Conservation (phyloP, 2,329 filamentous ascomycete species). For the Cadophora gregata region DNA sequence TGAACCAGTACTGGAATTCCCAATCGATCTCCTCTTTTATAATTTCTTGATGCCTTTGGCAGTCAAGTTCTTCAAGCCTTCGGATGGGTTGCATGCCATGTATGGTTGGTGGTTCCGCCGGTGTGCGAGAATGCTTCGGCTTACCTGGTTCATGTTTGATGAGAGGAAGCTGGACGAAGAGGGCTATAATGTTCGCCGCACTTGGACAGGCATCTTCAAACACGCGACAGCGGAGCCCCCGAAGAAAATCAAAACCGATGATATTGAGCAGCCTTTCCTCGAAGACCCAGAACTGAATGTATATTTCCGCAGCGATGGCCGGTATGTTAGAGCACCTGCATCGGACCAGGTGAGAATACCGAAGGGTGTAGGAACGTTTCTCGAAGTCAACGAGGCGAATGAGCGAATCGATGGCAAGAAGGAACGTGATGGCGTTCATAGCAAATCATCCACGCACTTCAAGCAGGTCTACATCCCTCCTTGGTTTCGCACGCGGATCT, state of each 20-base stretch:
- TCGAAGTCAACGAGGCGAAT: constrained; percentile 74
- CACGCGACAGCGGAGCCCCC: constrained; percentile 45
- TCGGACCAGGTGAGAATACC: constrained; percentile 95
- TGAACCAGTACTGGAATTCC: constrained; percentile 91
- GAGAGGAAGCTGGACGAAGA: constrained; percentile 84
- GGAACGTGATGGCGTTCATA: constrained; percentile 63
- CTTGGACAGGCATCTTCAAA: constrained; percentile 63
- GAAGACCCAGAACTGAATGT: constrained; percentile 52
- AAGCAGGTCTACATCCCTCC: constrained; percentile 81
- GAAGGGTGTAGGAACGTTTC: constrained; percentile 81
- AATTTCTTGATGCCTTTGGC: constrained; percentile 94
- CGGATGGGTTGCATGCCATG: constrained; percentile 80
- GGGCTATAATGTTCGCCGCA: constrained; percentile 66
- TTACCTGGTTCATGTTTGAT: constrained; percentile 94
- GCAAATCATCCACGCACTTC: constrained; percentile 53
- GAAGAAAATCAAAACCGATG: constrained; percentile 26
- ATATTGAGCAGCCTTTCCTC: constrained; percentile 48
- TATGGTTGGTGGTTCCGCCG: constrained; percentile 97
- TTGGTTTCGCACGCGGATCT: constrained; percentile 79
- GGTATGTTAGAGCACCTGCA: constrained; percentile 89
- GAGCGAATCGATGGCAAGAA: constrained; percentile 64
- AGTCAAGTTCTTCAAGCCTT: constrained; percentile 83
- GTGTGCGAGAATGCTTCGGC: constrained; percentile 78
- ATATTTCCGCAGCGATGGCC: constrained; percentile 72
- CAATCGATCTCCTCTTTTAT: constrained; percentile 92